These are phyloP conservation scores for Xylaria sp. DNA, from an alignment of 2,329 filamentous ascomycete species.

Conservation along the genomic window DNA sequence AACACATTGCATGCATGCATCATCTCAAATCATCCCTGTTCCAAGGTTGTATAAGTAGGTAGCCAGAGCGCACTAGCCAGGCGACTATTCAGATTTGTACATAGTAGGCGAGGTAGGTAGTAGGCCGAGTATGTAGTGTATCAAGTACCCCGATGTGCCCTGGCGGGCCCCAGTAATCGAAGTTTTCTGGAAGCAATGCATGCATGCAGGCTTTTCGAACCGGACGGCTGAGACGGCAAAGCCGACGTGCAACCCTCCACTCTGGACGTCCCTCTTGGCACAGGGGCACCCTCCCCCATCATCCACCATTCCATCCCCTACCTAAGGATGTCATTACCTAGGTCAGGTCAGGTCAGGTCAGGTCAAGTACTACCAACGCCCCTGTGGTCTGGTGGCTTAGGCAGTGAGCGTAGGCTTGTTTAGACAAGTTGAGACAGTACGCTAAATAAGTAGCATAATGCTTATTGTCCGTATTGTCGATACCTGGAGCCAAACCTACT, in stretches of 20 bases:
- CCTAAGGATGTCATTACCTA: constrained; percentile 2
- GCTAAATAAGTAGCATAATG: background rate
- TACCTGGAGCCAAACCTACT: background rate
- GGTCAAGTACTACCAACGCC: background rate
- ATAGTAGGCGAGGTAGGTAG: no score
- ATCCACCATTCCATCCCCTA: background rate
- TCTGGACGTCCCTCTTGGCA: constrained; percentile 21
- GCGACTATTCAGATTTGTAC: constrained; percentile 15
- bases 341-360: no score
- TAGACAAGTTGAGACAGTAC: no score
- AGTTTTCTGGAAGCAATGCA: constrained; percentile 32
- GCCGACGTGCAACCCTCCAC: constrained; percentile 37
- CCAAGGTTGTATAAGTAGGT: no score
- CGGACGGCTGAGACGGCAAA: constrained; percentile 38
- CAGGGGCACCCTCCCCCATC: constrained; percentile 2
- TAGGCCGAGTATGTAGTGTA: no score
- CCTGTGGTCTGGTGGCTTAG: background rate
- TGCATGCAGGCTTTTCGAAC: constrained; percentile 13
- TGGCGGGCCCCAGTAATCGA: constrained; percentile 30
- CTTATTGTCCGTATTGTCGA: background rate
- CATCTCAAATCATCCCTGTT: constrained; percentile 35
- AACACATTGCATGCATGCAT: constrained; percentile 1
- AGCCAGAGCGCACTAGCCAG: background rate
- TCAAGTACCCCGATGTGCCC: constrained; percentile 2
- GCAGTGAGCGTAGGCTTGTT: background rate